These are phyloP conservation scores for Hortiboletus rubellus DNA, from an alignment of 1,284 basidiomycete genomes.

Conservation along the genomic window DNA sequence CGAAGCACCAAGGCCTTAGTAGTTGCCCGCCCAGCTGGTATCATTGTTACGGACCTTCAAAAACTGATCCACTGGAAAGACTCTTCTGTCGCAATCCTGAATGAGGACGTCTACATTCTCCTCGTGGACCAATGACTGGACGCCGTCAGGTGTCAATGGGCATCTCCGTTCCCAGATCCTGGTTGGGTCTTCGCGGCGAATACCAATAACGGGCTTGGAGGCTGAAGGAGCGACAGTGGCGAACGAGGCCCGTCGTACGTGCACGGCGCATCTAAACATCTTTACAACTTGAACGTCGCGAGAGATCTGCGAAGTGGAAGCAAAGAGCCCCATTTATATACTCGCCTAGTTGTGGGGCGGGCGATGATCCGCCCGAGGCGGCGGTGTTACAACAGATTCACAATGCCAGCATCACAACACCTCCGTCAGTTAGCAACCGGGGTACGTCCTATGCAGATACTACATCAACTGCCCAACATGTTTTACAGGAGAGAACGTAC, in stretches of 20 bases:
- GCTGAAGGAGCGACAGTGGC: constrained; percentile 21
- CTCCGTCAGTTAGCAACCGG: neutral
- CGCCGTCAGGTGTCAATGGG: constrained; percentile 76
- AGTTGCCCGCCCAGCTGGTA: neutral
- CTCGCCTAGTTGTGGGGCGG: neutral
- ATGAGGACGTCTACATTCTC: constrained; percentile 68
- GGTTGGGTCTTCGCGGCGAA: constrained; percentile 75
- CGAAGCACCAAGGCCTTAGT: neutral
- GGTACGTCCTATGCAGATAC: neutral
- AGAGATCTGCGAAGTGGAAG: neutral
- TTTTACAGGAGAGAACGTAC: neutral
- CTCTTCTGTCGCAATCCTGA: constrained; percentile 72
- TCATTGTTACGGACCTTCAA: constrained; percentile 50
- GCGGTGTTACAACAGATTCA: neutral
- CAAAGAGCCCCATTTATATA: constrained; percentile 4
- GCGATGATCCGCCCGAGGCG: constrained; percentile 12
- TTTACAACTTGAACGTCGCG: neutral
- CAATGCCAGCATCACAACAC: neutral
- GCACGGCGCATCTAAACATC: constrained; percentile 23
- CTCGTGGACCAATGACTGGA: constrained; percentile 57
- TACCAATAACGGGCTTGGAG: constrained; percentile 52
- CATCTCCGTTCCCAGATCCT: constrained; percentile 88
- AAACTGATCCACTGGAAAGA: constrained; percentile 69
- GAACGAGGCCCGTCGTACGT: constrained; percentile 23
- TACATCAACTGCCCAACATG: neutral